phyloP scores from a whole-genome alignment of 495 filamentous ascomycete genomes.

The Penicillium steckii region DNA sequence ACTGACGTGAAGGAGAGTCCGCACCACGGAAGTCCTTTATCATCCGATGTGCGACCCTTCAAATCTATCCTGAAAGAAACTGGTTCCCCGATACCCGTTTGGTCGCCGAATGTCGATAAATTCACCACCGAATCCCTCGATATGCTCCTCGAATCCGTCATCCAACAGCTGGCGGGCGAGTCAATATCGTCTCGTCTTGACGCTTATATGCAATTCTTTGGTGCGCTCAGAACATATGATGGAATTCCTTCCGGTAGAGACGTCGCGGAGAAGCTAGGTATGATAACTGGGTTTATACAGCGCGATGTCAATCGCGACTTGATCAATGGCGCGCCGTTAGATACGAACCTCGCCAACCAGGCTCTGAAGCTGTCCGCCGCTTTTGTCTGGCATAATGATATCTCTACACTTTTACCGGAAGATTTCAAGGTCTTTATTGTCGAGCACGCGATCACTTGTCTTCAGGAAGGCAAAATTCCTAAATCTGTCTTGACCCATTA shows the following conservation, averaged over 20 bases:
- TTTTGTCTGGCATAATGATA: slow-evolving; percentile 65
- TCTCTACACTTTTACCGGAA: slow-evolving; percentile 63
- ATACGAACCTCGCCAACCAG: slow-evolving; percentile 66
- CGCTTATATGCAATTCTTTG: slow-evolving; percentile 76
- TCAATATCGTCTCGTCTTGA: slow-evolving; percentile 72
- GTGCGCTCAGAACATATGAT: slow-evolving; percentile 75
- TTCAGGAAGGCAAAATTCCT: slow-evolving; percentile 61
- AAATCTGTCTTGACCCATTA: slow-evolving; percentile 78
- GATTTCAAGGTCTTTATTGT: slow-evolving; percentile 78
- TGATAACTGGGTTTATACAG: slow-evolving; percentile 74
- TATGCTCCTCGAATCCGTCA: slow-evolving; percentile 79
- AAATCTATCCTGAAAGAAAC: slow-evolving; percentile 85
- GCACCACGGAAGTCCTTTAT: slow-evolving; percentile 58
- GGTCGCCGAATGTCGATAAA: slow-evolving; percentile 35
- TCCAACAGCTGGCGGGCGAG: slow-evolving; percentile 71
- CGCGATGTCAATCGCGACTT: slow-evolving; percentile 61
- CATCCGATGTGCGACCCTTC: slow-evolving; percentile 7
- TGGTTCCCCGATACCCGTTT: slow-evolving; percentile 42
- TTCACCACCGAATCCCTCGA: slow-evolving; percentile 47
- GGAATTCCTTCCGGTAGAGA: slow-evolving; percentile 68
- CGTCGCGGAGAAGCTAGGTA: slow-evolving; percentile 69
- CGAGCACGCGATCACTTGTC: slow-evolving; percentile 69
- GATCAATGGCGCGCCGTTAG: slow-evolving; percentile 37
- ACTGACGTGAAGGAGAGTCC: slow-evolving; percentile 54
- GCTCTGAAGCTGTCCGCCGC: slow-evolving; percentile 71